Evolutionary conservation across 2,329 filamentous ascomycete genomes (phyloP), one percentile per base, ranked within the genome.

Genomic region (Lasiodiplodia gonubiensis): DNA sequence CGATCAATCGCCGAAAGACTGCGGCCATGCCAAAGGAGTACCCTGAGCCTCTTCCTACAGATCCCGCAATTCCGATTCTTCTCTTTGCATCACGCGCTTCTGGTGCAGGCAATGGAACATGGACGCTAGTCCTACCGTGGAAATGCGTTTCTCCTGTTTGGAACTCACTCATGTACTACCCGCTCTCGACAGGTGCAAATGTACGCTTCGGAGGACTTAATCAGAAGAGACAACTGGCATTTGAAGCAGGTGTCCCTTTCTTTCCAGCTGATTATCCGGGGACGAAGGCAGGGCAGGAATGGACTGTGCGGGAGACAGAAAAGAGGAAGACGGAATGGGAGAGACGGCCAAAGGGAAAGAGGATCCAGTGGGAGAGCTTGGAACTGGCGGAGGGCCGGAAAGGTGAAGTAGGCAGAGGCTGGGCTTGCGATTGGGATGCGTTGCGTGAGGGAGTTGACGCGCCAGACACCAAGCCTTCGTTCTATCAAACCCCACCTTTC

Each of bases 41-140:
- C 68, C 86, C 93, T 0, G 80, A 85, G 25, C 76, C 87, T 0
- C 83, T 84, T 10, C 70, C 82, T 1, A 83, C 81, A 10, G 93
- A 97, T 73, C 92, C 92, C 1, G 81, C 86, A 1, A 95, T 98
- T 18, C 95, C 95, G 0, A 80, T 94, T 48, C 82, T 94, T 1
- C 80, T 96, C 6, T 83, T 92, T 4, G 84, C 89, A 39, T 88
- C 86, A 12, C 85, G 88, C 3, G 79, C 80, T 46, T 81, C 78
- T 12, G 85, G 85, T 55, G 81, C 83, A 66, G 76, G 72, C 1
- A 88, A 90, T 57, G 90, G 90, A 0, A 89, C 85, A 0, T 98
- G 93, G 93, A 95, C 90, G 0, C 77, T 98, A 1, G 83, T 98
- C 27, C 85, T 95, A 3, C 95, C 95, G 0, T 97, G 94, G 93